Conservation (phyloP, 1,284 basidiomycete genomes). For the Amylostereum chailletii region DNA sequence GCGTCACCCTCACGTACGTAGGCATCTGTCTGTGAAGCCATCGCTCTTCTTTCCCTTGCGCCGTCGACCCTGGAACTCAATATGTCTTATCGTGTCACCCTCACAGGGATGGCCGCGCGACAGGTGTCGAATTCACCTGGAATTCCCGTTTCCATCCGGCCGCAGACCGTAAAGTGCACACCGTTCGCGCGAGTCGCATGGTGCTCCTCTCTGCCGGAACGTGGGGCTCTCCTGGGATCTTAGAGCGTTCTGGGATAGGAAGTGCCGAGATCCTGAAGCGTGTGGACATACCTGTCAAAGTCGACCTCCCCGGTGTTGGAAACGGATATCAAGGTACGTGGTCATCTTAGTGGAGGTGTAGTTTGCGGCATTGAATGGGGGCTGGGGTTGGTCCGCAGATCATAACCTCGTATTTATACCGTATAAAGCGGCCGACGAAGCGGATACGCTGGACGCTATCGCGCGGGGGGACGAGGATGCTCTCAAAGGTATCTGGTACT, state of each 20-base stretch:
- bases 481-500: conserved; percentile 6
- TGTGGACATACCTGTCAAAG: conserved; percentile 29
- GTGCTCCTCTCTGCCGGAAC: conserved; percentile 42
- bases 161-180: conserved; percentile 12
- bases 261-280: conserved; percentile 26
- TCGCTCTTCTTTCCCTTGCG: too few relatives aligned
- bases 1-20: conserved; percentile 5
- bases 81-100: too few relatives aligned
- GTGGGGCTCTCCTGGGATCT: conserved; percentile 34
- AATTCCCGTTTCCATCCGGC: conserved; percentile 22
- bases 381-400: conserved; percentile 5
- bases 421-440: conserved; percentile 10
- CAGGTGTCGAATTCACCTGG: conserved; percentile 46
- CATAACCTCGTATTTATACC: conserved; percentile 13
- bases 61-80: conserved; percentile 20
- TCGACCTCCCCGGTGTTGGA: conserved; percentile 51
- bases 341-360: too few relatives aligned
- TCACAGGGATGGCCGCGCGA: conserved; percentile 20
- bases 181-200: conserved; percentile 30
- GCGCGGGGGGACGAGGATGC: conserved; percentile 7
- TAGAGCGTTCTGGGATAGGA: conserved; percentile 24
- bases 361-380: not conserved
- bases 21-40: not conserved
- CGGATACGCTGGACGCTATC: conserved; percentile 13
- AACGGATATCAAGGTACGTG: conserved; percentile 40